Conservation (phyloP, 1,284 basidiomycete genomes). For the Dichomitus squalens region DNA sequence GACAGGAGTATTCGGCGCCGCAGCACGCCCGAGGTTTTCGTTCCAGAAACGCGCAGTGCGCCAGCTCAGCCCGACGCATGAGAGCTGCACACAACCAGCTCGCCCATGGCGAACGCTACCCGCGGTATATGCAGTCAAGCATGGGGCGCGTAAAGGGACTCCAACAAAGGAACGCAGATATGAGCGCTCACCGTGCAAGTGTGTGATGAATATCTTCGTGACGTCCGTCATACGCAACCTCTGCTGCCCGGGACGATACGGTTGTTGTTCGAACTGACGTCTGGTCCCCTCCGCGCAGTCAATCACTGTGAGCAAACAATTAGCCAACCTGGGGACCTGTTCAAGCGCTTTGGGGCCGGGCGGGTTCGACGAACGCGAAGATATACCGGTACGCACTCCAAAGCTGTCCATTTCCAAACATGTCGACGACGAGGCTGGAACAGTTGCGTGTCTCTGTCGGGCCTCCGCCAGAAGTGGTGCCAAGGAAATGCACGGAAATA, state of each 20-base stretch:
- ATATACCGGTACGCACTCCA: conserved; percentile 56
- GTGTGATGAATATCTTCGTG: conserved; percentile 83
- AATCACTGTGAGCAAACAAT: conserved; percentile 56
- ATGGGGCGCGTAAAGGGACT: neutral
- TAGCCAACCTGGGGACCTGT: neutral
- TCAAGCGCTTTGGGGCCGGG: neutral
- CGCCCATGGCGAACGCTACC: too few species aligned
- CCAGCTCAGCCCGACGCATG: too few species aligned
- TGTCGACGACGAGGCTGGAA: conserved; percentile 65
- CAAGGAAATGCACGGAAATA: conserved; percentile 61
- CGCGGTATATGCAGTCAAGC: too few species aligned
- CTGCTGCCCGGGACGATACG: conserved; percentile 24
- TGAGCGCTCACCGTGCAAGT: conserved; percentile 71
- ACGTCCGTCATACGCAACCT: conserved; percentile 57
- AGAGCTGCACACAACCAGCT: too few species aligned
- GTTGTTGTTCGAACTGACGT: conserved; percentile 49
- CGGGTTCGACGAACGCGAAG: neutral
- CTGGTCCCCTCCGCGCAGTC: conserved; percentile 88
- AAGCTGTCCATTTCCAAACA: conserved; percentile 53
- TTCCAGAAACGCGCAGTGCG: neutral
- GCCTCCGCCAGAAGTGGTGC: conserved; percentile 75
- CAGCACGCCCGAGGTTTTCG: too few species aligned
- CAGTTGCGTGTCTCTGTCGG: conserved; percentile 70
- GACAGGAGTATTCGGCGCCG: too few species aligned
- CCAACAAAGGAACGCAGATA: neutral